Percentiles rank a stretch among this genome's conserved stretches.
Evolutionary conservation across 2,329 filamentous ascomycete genomes (phyloP).

Genomic region (Claviceps citrina): DNA sequence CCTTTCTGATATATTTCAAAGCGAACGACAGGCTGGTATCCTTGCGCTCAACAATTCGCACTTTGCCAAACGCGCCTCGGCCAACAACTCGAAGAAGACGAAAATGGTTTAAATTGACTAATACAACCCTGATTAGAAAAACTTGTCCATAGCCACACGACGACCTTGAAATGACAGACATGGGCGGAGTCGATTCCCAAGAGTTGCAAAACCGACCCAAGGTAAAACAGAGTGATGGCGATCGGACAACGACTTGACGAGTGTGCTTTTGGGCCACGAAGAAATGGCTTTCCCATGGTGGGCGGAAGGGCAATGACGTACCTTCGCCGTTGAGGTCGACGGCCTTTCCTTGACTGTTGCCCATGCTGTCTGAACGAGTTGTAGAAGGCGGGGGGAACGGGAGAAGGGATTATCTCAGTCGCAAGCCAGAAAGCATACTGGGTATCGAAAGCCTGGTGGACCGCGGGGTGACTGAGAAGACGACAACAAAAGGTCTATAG

Average conservation of each 20-base stretch:
- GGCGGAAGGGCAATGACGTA: constrained; percentile 24
- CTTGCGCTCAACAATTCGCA: constrained; percentile 94
- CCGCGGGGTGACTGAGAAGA: not conserved
- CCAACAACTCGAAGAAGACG: constrained; percentile 87
- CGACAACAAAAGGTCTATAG: not conserved
- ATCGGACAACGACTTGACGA: too few species aligned
- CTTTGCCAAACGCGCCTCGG: constrained; percentile 95
- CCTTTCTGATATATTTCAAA: constrained; percentile 95
- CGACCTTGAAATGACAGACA: not conserved
- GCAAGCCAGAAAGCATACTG: constrained; percentile 14
- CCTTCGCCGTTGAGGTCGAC: constrained; percentile 87
- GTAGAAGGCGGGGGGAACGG: constrained; percentile 13
- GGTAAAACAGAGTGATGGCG: not conserved
- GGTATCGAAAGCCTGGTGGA: constrained; percentile 5
- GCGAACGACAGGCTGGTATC: constrained; percentile 89
- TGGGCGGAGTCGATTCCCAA: too few species aligned
- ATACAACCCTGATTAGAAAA: not conserved
- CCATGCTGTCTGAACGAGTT: constrained; percentile 52
- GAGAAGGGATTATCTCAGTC: constrained; percentile 11
- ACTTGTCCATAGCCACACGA: not conserved
- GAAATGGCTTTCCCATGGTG: not conserved
- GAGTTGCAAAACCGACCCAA: not conserved
- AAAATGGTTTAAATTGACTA: constrained; percentile 96
- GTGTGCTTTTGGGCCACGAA: too few species aligned
- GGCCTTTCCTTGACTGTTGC: constrained; percentile 88